Base-by-base conservation (phyloP, 495 filamentous ascomycete genomes). In the Daldinia loculata region DNA sequence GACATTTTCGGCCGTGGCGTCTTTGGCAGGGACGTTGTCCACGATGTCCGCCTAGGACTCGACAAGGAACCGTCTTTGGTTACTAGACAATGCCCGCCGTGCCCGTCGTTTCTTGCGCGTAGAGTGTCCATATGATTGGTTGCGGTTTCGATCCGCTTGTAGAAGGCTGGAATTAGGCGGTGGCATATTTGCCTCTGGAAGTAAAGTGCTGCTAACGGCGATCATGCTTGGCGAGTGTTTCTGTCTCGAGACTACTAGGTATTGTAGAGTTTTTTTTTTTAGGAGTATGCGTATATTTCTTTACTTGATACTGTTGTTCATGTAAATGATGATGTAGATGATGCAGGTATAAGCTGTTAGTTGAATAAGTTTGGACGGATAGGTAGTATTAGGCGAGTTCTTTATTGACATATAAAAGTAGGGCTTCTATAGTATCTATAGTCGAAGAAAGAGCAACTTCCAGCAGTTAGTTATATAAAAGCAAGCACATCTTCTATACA, bases 11-110 rank as follows among this genome's bases (percentile, higher is more conserved):
- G 58, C 53, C 1, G 61, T 63, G 3, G 63, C 75, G 22, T 75
- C 75, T 9, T 72, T 50, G 9, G 12, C 53, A 5, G 75, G 75
- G 7, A 66, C 66, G 19, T 58, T 61, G 29, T 66, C 58, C 11
- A 75, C 72, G 41, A 77, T 62, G 55, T 73, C 63, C 4, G 56
- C 56, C 75, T 61, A 75, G 22, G 69, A 71, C 41, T 71, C 69
- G 15, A 61, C 55, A 11, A 77, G 67, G 50, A 73, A 73, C 39
- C 52, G 52, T 22, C 57, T 55, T 52, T 75, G 69, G 52, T 76
- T 63, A 26, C 58, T 27, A 48, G 72, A 43, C 48, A 75, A 58
- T 15, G 43, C 58, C 34, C 62, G 60, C 26, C 55, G 39, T 30
- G 36, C 34, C 48, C 39, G 52, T 1, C 61, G 69, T 26, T 61